These are phyloP conservation scores for Pseudopithomyces maydicus DNA, from an alignment of 2,329 filamentous ascomycete species.

Conservation along the genomic window DNA sequence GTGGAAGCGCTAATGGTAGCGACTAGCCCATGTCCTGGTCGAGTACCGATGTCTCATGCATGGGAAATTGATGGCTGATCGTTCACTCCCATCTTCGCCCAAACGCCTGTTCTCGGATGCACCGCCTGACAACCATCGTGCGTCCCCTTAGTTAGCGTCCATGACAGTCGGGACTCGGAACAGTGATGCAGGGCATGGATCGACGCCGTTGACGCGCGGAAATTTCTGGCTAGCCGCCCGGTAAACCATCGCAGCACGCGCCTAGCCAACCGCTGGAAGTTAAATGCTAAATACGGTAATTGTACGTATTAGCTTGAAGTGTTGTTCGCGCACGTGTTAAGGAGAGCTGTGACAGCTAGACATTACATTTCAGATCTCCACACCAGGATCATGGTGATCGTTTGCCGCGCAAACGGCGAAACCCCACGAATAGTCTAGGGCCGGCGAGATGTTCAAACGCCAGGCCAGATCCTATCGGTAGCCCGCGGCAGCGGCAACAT, in stretches of 20 bases:
- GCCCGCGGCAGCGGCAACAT: conserved; percentile 3
- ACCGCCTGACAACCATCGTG: background rate
- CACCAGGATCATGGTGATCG: background rate
- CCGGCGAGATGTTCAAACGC: conserved; percentile 2
- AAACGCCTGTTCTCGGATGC: background rate
- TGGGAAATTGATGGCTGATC: background rate
- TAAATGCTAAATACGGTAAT: background rate
- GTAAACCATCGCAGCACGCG: background rate
- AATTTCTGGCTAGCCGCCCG: background rate
- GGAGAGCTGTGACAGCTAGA: background rate
- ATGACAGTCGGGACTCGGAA: background rate
- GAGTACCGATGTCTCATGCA: background rate
- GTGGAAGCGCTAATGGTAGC: background rate
- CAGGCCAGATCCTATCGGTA: background rate
- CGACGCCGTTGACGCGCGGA: background rate
- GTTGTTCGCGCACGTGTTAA: background rate
- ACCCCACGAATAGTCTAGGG: conserved; percentile 1
- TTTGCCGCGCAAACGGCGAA: background rate
- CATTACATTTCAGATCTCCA: background rate
- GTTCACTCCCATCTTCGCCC: background rate
- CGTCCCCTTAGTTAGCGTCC: background rate
- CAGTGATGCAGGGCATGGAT: background rate
- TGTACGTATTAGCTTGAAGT: background rate
- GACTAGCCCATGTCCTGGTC: background rate
- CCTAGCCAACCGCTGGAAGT: background rate